A percentile compares a stretch with the other conserved stretches of the same genome.
These are phyloP conservation scores for Cubamyces sp. DNA, from an alignment of 768 basidiomycete species.

Conservation along the genomic window DNA sequence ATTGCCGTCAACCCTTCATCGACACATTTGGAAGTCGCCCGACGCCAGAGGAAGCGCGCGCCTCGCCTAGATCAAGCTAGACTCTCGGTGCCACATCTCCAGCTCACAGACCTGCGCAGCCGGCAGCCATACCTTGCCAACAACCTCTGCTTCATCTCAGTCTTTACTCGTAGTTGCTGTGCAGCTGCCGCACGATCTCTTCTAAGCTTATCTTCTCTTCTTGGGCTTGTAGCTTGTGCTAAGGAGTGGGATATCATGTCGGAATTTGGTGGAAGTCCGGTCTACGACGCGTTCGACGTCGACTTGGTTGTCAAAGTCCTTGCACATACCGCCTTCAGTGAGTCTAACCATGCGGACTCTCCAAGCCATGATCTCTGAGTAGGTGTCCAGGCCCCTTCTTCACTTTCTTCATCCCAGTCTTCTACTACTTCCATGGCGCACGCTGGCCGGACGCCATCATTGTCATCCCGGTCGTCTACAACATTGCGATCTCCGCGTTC, in stretches of 20 bases:
- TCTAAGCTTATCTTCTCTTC: neutral
- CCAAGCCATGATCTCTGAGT: neutral
- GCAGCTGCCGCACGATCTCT: slow-evolving; percentile 9
- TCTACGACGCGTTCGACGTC: slow-evolving; percentile 74
- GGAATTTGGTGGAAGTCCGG: slow-evolving; percentile 35
- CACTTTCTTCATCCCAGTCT: slow-evolving; percentile 75
- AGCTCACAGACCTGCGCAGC: neutral
- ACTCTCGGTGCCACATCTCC: too few relatives aligned
- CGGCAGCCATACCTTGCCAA: neutral
- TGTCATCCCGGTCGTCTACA: slow-evolving; percentile 56
- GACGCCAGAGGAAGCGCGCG: too few relatives aligned
- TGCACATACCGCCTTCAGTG: slow-evolving; percentile 78
- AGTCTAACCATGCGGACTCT: slow-evolving; percentile 32
- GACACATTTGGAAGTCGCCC: too few relatives aligned
- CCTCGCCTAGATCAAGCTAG: too few relatives aligned
- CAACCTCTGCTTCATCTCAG: neutral
- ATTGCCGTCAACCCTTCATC: too few relatives aligned
- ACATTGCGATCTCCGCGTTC: slow-evolving; percentile 59
- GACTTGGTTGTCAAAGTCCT: slow-evolving; percentile 83
- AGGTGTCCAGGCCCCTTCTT: slow-evolving; percentile 78
- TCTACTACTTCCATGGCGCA: slow-evolving; percentile 73
- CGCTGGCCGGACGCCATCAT: slow-evolving; percentile 56
- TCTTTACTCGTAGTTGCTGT: slow-evolving; percentile 11
- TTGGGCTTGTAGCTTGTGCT: slow-evolving; percentile 2
- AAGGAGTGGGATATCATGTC: neutral